Evolutionary conservation across 139 green algal genomes (phyloP).

Genomic region (Tetraselmis chui): DNA sequence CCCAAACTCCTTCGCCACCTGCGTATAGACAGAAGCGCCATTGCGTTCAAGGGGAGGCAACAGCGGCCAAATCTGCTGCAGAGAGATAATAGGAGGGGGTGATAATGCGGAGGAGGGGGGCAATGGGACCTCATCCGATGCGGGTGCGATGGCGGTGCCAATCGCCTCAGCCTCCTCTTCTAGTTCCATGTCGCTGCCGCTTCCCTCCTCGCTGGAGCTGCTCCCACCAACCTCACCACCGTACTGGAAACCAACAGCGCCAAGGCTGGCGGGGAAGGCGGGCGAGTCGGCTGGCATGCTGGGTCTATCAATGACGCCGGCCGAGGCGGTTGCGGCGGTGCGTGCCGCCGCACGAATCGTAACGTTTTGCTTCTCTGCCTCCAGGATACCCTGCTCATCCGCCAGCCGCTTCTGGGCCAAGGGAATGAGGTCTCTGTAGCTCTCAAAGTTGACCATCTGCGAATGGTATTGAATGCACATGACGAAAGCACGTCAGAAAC

Average conservation of each 20-base stretch:
- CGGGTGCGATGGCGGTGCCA: neutral
- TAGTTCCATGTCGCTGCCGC: constrained; percentile 18
- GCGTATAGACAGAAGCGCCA: too few relatives aligned
- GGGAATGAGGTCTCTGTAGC: constrained; percentile 57
- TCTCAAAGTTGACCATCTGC: constrained; percentile 63
- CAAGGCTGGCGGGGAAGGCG: neutral
- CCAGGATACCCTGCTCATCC: constrained; percentile 32
- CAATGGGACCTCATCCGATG: neutral
- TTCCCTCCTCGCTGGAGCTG: neutral
- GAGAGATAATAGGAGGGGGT: too few relatives aligned
- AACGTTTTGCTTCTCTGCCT: constrained; percentile 46
- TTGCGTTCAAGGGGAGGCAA: too few relatives aligned
- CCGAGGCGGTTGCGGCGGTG: constrained; percentile 29
- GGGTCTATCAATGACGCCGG: constrained; percentile 1
- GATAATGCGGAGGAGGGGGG: too few relatives aligned
- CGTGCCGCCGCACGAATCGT: constrained; percentile 37
- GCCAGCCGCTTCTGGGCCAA: constrained; percentile 30
- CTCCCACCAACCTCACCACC: constrained; percentile 6
- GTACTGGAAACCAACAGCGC: constrained; percentile 59
- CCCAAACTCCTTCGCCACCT: constrained; percentile 41
- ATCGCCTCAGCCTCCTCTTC: constrained; percentile 41
- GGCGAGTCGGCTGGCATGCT: neutral
- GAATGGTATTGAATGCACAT: too few relatives aligned
- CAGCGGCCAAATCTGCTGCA: too few relatives aligned
- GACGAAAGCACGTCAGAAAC: too few relatives aligned